phyloP scores from a whole-genome alignment of 352 stramenopile species.

The Phytopythium aichiense region DNA sequence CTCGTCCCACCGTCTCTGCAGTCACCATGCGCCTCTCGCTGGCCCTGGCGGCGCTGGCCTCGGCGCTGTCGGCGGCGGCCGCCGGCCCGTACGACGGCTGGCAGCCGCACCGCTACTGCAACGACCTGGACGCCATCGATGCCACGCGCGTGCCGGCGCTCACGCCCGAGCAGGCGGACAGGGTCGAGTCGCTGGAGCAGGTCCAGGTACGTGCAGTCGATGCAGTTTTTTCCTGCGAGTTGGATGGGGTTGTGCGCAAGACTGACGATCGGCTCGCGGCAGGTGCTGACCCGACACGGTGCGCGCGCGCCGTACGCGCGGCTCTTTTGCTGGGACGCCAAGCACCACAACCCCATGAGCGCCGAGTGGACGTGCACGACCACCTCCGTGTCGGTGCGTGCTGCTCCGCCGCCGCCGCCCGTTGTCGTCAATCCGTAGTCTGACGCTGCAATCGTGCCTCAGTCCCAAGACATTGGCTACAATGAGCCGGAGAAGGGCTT shows the following conservation, averaged over 20 bases:
- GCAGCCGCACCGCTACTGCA: slow-evolving; percentile 81
- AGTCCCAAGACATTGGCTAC: slow-evolving; percentile 74
- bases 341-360: slow-evolving; percentile 67
- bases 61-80: slow-evolving; percentile 7
- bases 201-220: slow-evolving; percentile 41
- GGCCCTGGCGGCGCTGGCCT: slow-evolving; percentile 14
- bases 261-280: background rate
- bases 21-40: slow-evolving; percentile 24
- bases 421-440: background rate
- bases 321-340: slow-evolving; percentile 77
- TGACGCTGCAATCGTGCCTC: background rate
- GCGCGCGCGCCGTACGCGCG: slow-evolving; percentile 64
- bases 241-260: too few relatives aligned
- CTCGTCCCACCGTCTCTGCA: background rate
- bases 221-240: too few relatives aligned
- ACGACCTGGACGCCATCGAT: slow-evolving; percentile 59
- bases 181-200: slow-evolving; percentile 74
- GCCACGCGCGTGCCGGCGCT: slow-evolving; percentile 53
- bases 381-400: slow-evolving; percentile 64
- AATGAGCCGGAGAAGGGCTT: slow-evolving; percentile 42
- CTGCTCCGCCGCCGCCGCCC: background rate
- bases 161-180: slow-evolving; percentile 41
- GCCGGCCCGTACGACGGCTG: slow-evolving; percentile 65
- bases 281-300: slow-evolving; percentile 76
- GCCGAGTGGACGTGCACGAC: slow-evolving; percentile 71